Evolutionary conservation across 2,329 filamentous ascomycete species (phyloP), one percentile per base, ranked within the genome.

Genomic region (Ophiostoma perfectum): DNA sequence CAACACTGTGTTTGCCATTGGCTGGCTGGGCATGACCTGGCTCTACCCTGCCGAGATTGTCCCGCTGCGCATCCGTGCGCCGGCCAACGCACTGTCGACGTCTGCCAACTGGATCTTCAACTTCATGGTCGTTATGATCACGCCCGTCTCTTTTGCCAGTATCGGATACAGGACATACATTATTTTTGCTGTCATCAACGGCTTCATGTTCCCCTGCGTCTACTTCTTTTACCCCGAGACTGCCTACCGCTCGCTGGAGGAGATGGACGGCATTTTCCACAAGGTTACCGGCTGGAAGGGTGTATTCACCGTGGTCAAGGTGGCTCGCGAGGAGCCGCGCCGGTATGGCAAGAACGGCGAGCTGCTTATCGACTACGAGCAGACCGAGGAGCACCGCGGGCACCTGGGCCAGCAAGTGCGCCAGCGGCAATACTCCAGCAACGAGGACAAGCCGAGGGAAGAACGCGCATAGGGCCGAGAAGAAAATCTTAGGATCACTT

Each of bases 71-170:
- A 83, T 82, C 69, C 76, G 82, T 1, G 86, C 86, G 0, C 84
- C 84, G 0, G 85, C 85, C 45, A 87, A 86, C 70, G 86, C 85
- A 11, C 74, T 87, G 45, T 79, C 80, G 0, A 84, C 83, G 0
- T 80, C 79, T 5, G 82, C 80, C 7, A 66, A 68, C 63, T 68
- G 67, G 67, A 68, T 68, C 16, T 68, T 68, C 64, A 68, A 88
- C 75, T 87, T 87, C 74, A 74, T 86, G 72, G 82, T 88, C 39
- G 86, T 88, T 67, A 87, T 88, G 82, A 83, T 88, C 71, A 88
- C 86, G 0, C 86, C 86, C 0, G 78, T 87, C 2, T 80, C 84
- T 5, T 86, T 89, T 68, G 73, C 78, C 65, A 82, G 80, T 65
- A 78, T 86, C 2, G 78, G 80, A 5, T 86, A 82, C 78, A 80